Evolutionary conservation across 1,284 basidiomycete genomes (phyloP), one percentile per base, ranked within the genome.

Genomic region (Limonomyces culmigenus): DNA sequence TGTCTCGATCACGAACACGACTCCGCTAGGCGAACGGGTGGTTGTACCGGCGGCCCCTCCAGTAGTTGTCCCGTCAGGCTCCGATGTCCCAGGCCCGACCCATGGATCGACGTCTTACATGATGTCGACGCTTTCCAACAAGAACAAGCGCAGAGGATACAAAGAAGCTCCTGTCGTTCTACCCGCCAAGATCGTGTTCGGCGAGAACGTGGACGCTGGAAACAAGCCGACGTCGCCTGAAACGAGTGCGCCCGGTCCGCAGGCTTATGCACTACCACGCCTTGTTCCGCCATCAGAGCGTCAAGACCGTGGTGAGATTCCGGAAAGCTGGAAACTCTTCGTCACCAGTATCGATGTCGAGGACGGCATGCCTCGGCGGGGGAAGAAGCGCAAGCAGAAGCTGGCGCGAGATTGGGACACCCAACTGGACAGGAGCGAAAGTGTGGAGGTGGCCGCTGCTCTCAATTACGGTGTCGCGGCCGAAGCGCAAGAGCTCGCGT

Each of bases 141-240:
- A 80, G 50, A 80, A 80, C 52, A 81, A 83, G 51, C 69, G 67
- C 35, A 74, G 67, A 40, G 72, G 70, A 10, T 80, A 74, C 53
- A 72, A 66, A 45, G 55, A 64, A 29, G 54, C 65, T 3, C 60
- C 77, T 50, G 42, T 48, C 10, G 57, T 63, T 0, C 54, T 69
- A 3, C 62, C 70, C 0, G 48, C 58, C 18, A 77, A 70, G 48
- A 76, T 81, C 38, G 54, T 72, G n/a, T 83, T 81, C 30, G 6
- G 10, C 15, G 30, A 32, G 6, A 15, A 17, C 16, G 30, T 16
- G 30, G 15, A 10, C 6, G 30, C 11, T 8, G 16, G 6, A 17
- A 32, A 32, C 15, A 6, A 8, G 6, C 16, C 30, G 11, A 10
- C 30, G 8, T 16, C 8, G 8, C 6, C 30, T 6, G 10, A 8